phyloP scores from a whole-genome alignment of 352 stramenopile species.

The Phytophthora cajani region DNA sequence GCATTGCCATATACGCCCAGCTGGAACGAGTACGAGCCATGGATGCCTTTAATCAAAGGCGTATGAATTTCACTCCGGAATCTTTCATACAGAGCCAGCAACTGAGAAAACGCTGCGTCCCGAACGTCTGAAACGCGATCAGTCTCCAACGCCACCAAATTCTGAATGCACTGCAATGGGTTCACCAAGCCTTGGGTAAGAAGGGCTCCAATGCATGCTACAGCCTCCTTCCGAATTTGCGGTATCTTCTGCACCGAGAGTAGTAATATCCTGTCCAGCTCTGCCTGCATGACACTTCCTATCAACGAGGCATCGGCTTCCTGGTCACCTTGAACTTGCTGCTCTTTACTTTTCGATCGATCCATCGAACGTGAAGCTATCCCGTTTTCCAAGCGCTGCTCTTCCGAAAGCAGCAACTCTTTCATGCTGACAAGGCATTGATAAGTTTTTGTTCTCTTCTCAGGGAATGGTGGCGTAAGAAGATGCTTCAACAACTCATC shows the following conservation, averaged over 20 bases:
- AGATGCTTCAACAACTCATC: slow-evolving; percentile 65
- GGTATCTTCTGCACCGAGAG: slow-evolving; percentile 61
- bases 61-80: slow-evolving; percentile 61
- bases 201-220: slow-evolving; percentile 68
- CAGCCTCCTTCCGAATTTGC: slow-evolving; percentile 73
- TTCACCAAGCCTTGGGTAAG: slow-evolving; percentile 84
- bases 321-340: slow-evolving; percentile 87
- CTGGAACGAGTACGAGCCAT: slow-evolving; percentile 73
- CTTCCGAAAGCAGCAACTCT: slow-evolving; percentile 73
- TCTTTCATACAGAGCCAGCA: slow-evolving; percentile 68
- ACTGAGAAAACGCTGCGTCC: slow-evolving; percentile 69
- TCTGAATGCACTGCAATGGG: slow-evolving; percentile 78
- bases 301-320: slow-evolving; percentile 87
- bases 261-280: slow-evolving; percentile 67
- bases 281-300: slow-evolving; percentile 86
- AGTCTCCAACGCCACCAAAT: slow-evolving; percentile 79
- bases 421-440: slow-evolving; percentile 83
- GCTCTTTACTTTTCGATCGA: slow-evolving; percentile 68
- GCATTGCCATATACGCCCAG: slow-evolving; percentile 55
- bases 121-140: slow-evolving; percentile 74
- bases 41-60: slow-evolving; percentile 68
- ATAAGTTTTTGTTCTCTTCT: slow-evolving; percentile 64
- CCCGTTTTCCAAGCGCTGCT: slow-evolving; percentile 70
- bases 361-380: slow-evolving; percentile 46
- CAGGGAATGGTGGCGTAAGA: slow-evolving; percentile 37